Conservation (phyloP, 2,329 filamentous ascomycete genomes). For the Neofusicoccum sp. region DNA sequence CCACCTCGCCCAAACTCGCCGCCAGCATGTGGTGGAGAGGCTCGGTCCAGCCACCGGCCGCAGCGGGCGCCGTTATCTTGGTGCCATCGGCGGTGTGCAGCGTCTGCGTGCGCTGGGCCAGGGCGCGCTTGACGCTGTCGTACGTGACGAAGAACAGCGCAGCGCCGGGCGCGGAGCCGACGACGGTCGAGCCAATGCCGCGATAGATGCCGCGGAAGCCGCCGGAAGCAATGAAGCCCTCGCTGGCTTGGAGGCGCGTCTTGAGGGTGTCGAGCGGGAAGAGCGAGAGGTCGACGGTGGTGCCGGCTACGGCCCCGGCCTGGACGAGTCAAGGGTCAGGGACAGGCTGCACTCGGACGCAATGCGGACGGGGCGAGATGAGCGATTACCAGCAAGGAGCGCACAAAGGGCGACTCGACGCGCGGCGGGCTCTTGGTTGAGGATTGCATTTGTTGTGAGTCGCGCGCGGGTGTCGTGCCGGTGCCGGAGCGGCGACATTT, state of each 20-base stretch:
- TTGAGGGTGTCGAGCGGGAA: slow-evolving; percentile 99
- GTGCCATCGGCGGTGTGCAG: slow-evolving; percentile 18
- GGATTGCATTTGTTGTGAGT: slow-evolving; percentile 14
- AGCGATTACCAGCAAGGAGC: slow-evolving; percentile 45
- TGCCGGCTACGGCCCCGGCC: slow-evolving; percentile 88
- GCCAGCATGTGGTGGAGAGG: slow-evolving; percentile 71
- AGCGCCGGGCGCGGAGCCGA: slow-evolving; percentile 89
- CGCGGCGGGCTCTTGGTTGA: slow-evolving; percentile 25
- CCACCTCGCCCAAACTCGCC: slow-evolving; percentile 81
- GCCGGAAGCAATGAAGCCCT: slow-evolving; percentile 75
- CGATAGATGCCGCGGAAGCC: slow-evolving; percentile 92
- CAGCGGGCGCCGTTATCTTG: background rate
- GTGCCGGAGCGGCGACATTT: slow-evolving; percentile 2
- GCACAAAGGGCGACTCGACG: slow-evolving; percentile 49
- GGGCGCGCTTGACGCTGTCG: slow-evolving; percentile 62
- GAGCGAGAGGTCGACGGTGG: slow-evolving; percentile 93
- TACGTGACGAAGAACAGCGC: slow-evolving; percentile 98
- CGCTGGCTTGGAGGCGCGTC: slow-evolving; percentile 84
- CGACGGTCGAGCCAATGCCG: slow-evolving; percentile 82
- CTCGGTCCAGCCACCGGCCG: slow-evolving; percentile 23
- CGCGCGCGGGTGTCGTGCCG: background rate
- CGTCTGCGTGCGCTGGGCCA: slow-evolving; percentile 21
- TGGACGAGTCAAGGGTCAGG: slow-evolving; percentile 30
- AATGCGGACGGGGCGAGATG: background rate
- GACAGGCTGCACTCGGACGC: background rate